Evolutionary conservation across 2,329 filamentous ascomycete genomes (phyloP).

Genomic region (Arthrobotrys musiformis): DNA sequence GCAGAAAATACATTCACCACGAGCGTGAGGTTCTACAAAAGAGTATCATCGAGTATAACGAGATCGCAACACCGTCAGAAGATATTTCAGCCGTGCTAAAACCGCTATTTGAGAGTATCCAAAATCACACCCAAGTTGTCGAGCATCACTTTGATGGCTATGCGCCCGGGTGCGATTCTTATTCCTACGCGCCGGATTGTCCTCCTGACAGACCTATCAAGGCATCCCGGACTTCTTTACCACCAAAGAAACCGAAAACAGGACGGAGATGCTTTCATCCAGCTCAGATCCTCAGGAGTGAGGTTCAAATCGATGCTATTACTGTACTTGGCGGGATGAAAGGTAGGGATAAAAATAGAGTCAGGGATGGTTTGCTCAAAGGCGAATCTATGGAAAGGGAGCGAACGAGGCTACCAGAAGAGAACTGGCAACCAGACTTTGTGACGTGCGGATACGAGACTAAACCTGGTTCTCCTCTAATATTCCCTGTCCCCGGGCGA

Average conservation of each 20-base stretch:
- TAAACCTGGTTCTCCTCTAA: neutral
- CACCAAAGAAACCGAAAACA: neutral
- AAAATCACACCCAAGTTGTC: neutral
- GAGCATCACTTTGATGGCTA: neutral
- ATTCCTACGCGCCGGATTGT: constrained; percentile 13
- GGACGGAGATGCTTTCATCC: constrained; percentile 19
- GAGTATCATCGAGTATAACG: neutral
- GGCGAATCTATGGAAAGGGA: neutral
- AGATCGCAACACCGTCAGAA: neutral
- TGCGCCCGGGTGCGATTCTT: neutral
- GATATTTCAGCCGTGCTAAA: neutral
- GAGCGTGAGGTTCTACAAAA: neutral
- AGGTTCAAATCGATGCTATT: constrained; percentile 25
- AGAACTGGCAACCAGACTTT: constrained; percentile 6
- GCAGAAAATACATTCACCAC: neutral
- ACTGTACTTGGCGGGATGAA: neutral
- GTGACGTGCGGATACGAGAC: neutral
- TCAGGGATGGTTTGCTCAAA: neutral
- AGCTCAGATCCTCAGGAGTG: constrained; percentile 6
- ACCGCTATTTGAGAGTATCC: neutral
- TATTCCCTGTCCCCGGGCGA: neutral
- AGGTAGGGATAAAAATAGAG: neutral
- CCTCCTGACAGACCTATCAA: neutral
- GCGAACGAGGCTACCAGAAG: constrained; percentile 14
- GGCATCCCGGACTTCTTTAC: neutral